These are phyloP conservation scores for Megacollybia marginata DNA, from an alignment of 768 basidiomycete genomes.

Conservation along the genomic window DNA sequence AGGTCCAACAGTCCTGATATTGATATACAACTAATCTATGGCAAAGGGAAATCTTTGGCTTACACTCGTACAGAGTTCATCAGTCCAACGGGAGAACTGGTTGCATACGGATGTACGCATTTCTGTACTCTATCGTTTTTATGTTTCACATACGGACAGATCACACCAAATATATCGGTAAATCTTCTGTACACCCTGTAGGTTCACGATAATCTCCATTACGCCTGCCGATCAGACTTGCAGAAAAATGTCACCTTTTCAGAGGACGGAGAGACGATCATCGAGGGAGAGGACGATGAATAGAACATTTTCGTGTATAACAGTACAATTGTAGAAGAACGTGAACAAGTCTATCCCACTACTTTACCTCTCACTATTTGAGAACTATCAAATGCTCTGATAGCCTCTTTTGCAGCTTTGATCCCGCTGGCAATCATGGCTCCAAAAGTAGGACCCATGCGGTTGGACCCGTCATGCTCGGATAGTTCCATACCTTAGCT, in stretches of 20 bases:
- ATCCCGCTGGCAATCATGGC: constrained; percentile 76
- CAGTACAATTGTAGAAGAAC: not conserved
- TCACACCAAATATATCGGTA: constrained; percentile 83
- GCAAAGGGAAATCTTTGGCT: constrained; percentile 68
- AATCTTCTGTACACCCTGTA: constrained; percentile 42
- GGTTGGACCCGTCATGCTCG: constrained; percentile 72
- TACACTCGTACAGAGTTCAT: constrained; percentile 79
- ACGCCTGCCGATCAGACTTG: not conserved
- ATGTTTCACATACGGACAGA: constrained; percentile 31
- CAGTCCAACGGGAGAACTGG: constrained; percentile 52
- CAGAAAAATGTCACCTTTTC: constrained; percentile 77
- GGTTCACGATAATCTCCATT: constrained; percentile 10
- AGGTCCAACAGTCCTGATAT: constrained; percentile 2
- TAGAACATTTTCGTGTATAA: constrained; percentile 3
- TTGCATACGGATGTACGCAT: constrained; percentile 73
- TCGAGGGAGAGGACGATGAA: constrained; percentile 54
- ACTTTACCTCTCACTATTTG: constrained; percentile 50
- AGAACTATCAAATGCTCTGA: constrained; percentile 40
- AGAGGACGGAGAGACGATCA: constrained; percentile 63
- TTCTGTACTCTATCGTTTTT: constrained; percentile 3
- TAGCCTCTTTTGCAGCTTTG: constrained; percentile 62
- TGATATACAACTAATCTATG: not conserved
- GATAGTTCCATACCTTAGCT: constrained; percentile 70
- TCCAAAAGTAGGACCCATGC: constrained; percentile 76
- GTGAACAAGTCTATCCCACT: constrained; percentile 24